Evolutionary conservation across 2,329 filamentous ascomycete genomes (phyloP).

Genomic region (Orbilia brochopaga): DNA sequence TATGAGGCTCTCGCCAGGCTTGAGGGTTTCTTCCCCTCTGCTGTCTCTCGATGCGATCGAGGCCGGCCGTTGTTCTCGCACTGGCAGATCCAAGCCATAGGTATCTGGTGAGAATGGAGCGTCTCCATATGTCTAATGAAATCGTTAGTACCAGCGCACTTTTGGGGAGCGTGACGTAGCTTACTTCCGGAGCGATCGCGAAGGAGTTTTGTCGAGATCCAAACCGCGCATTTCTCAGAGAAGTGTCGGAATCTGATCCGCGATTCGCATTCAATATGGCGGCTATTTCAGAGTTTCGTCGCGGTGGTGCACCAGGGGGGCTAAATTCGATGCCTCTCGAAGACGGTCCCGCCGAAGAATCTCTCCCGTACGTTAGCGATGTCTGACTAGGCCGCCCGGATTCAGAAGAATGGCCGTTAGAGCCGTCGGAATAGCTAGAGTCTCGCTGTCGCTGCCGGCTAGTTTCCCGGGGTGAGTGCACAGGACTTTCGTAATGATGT

Average conservation of each 20-base stretch:
- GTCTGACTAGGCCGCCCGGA: constrained; percentile 15
- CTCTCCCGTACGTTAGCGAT: constrained; percentile 20
- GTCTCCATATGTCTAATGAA: constrained; percentile 23
- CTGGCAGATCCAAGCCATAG: constrained; percentile 21
- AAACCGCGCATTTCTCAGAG: constrained; percentile 12
- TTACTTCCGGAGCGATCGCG: constrained; percentile 19
- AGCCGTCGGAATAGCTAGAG: constrained; percentile 38
- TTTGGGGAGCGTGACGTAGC: background rate
- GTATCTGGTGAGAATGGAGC: constrained; percentile 41
- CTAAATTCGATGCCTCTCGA: constrained; percentile 7
- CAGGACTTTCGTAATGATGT: constrained; percentile 20
- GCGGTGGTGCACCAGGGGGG: background rate
- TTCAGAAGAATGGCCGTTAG: constrained; percentile 33
- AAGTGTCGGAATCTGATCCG: constrained; percentile 13
- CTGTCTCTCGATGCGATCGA: constrained; percentile 45
- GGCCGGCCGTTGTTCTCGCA: constrained; percentile 19
- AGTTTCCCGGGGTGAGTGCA: constrained; percentile 26
- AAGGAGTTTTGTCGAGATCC: constrained; percentile 33
- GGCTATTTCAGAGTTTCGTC: constrained; percentile 36
- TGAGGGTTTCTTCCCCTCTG: constrained; percentile 48
- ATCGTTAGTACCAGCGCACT: constrained; percentile 1
- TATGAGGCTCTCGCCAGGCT: constrained; percentile 35
- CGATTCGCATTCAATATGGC: constrained; percentile 20
- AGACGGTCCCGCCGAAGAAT: constrained; percentile 32
- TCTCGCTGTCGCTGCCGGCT: constrained; percentile 30